Evolutionary conservation across 2,329 filamentous ascomycete genomes (phyloP), one percentile per base, ranked within the genome.

Genomic region (Aureobasidium pullulans): DNA sequence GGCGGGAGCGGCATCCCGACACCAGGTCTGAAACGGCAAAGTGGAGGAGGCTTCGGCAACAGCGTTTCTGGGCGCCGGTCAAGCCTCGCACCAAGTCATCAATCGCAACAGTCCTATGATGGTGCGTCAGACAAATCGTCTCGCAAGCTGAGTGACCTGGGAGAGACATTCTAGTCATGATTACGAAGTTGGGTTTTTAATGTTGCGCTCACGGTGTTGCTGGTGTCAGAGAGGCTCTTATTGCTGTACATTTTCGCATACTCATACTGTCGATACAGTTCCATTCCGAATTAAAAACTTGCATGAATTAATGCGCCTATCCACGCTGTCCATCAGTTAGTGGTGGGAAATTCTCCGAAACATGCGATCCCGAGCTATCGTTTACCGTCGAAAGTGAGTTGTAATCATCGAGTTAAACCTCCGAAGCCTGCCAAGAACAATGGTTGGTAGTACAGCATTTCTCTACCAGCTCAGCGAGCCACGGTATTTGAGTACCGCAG

Each of bases 1-100:
- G 72, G 76, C 31, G 75, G 72, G 62, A 76, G 76, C 16, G 78
- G 75, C 1, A 78, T 83, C 48, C 79, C 82, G 6, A 75, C 76
- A 10, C 76, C 79, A 37, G 73, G 71, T 8, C 79, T 80, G 62
- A 77, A 80, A 64, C 73, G 81, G 63, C 76, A 78, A 63, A 82
- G 80, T 62, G 79, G 76, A 15, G 52, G 49, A 7, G 48, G 48
- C 13, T 56, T 64, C 31, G 39, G 42, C 19, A 47, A 52, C 31
- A 49, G 57, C 50, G 58, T 48, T 15, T 54, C 32, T 47, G 58
- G 57, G 3, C 54, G 62, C 23, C 39, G 62, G 28, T 32, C 62
- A 19, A 63, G 62, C 42, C 57, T 60, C 48, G 49, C 40, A 16
- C 49, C 44, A n/a, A 53, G 49, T 29, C 43, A 47, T 16, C 56